These are phyloP conservation scores for Solanum sitiens DNA, from an alignment of 257 asterid genomes.

Conservation along the genomic window DNA sequence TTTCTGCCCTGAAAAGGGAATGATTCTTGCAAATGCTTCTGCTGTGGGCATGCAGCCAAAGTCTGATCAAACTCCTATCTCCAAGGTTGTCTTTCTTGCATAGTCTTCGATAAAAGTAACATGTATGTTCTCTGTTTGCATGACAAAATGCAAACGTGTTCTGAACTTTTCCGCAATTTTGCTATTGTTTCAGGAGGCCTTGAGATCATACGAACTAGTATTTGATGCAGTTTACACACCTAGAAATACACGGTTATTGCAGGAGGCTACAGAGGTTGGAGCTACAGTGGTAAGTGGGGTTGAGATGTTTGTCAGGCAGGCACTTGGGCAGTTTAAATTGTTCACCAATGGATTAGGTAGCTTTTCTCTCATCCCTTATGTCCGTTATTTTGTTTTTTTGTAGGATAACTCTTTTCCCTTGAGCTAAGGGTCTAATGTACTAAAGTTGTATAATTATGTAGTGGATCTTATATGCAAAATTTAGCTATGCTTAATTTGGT, in stretches of 20 bases:
- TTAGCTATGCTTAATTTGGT: neutral
- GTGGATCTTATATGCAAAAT: neutral
- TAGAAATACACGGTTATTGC: slow-evolving; percentile 45
- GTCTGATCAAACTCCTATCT: slow-evolving; percentile 38
- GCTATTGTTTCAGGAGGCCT: slow-evolving; percentile 27
- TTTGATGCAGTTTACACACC: slow-evolving; percentile 72
- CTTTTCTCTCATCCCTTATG: neutral
- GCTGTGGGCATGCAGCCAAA: slow-evolving; percentile 66
- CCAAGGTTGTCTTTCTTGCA: slow-evolving; percentile 29
- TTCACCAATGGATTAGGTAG: slow-evolving; percentile 64
- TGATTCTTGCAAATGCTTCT: slow-evolving; percentile 70
- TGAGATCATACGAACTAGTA: slow-evolving; percentile 47
- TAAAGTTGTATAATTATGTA: neutral
- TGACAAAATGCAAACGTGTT: neutral
- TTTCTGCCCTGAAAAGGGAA: slow-evolving; percentile 43
- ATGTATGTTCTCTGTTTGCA: neutral
- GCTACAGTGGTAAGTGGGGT: slow-evolving; percentile 59
- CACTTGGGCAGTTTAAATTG: slow-evolving; percentile 49
- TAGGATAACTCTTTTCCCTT: neutral
- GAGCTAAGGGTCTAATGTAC: neutral
- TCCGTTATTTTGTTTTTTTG: neutral
- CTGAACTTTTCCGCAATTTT: neutral
- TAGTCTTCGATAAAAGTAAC: neutral
- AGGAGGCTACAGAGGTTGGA: slow-evolving; percentile 64
- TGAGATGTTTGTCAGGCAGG: slow-evolving; percentile 73